Conservation (phyloP, 805 yeast species). For the Yarrowia sp. region DNA sequence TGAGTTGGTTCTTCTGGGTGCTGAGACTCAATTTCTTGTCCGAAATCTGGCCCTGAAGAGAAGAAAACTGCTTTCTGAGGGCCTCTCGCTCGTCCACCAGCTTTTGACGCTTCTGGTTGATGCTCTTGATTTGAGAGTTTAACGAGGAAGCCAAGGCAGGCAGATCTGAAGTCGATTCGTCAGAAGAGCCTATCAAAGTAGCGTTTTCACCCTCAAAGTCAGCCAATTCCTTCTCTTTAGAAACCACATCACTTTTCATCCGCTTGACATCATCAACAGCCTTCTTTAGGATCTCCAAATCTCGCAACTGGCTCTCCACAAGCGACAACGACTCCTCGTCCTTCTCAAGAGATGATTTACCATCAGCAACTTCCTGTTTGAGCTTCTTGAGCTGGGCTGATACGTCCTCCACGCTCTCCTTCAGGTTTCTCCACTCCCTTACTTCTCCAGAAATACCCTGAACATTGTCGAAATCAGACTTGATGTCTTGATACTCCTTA, state of each 20-base stretch:
- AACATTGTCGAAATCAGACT: conserved; percentile 34
- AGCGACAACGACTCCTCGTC: conserved; percentile 18
- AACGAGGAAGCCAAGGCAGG: conserved; percentile 37
- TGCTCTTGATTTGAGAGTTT: conserved; percentile 41
- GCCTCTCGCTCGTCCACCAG: conserved; percentile 46
- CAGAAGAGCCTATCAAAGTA: conserved; percentile 28
- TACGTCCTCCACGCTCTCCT: conserved; percentile 26
- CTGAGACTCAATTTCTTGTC: conserved; percentile 53
- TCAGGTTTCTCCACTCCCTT: conserved; percentile 1
- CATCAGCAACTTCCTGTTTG: conserved; percentile 28
- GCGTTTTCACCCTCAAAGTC: conserved; percentile 28
- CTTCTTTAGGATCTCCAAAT: conserved; percentile 35
- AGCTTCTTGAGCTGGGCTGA: conserved; percentile 25
- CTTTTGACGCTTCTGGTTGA: conserved; percentile 40
- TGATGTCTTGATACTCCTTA: conserved; percentile 28
- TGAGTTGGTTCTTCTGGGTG: conserved; percentile 49
- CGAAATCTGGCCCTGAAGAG: conserved; percentile 49
- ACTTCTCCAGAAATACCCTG: conserved; percentile 25
- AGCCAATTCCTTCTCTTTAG: conserved; percentile 31
- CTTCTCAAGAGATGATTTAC: conserved; percentile 34
- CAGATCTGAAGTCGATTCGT: conserved; percentile 29
- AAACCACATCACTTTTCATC: neutral
- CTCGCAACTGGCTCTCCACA: neutral
- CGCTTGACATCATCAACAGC: conserved; percentile 35
- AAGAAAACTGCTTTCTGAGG: conserved; percentile 44